These are phyloP conservation scores for Pelagomonas calceolata DNA, from an alignment of 108 stramenopile genomes.

Conservation along the genomic window DNA sequence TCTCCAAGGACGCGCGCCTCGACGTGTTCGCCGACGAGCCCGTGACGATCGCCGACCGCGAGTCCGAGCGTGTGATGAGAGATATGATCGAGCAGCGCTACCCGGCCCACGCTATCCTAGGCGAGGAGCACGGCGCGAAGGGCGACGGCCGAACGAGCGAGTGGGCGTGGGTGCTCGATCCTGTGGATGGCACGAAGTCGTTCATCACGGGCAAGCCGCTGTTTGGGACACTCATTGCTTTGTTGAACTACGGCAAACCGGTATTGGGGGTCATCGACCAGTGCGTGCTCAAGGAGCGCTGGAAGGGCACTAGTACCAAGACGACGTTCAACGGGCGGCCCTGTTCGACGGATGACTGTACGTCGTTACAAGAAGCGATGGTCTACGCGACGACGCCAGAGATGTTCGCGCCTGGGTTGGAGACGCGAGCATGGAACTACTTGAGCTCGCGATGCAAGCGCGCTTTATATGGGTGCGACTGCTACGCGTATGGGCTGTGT, in stretches of 20 bases:
- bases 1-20: conserved; percentile 33
- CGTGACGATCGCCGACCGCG: conserved; percentile 43
- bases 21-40: conserved; percentile 36
- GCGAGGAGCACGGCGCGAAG: conserved; percentile 40
- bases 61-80: conserved; percentile 39
- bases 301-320: conserved; percentile 34
- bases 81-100: conserved; percentile 34
- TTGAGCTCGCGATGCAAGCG: conserved; percentile 21
- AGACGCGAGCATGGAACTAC: conserved; percentile 24
- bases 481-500: conserved; percentile 45
- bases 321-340: conserved; percentile 35
- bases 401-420: conserved; percentile 43
- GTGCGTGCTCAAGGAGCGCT: conserved; percentile 42
- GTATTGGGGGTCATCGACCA: conserved; percentile 48
- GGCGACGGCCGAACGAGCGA: conserved; percentile 27
- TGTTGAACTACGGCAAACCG: conserved; percentile 30
- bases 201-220: conserved; percentile 50
- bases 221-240: conserved; percentile 44
- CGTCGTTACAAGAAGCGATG: conserved; percentile 24
- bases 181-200: conserved; percentile 47
- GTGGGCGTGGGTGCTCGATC: conserved; percentile 47
- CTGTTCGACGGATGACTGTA: too few relatives aligned
- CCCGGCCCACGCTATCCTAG: conserved; percentile 42
- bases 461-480: conserved; percentile 43
- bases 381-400: conserved; percentile 44